These are phyloP conservation scores for Yamadazyma membranifaciens DNA, from an alignment of 1,139 yeast genomes.

Conservation along the genomic window DNA sequence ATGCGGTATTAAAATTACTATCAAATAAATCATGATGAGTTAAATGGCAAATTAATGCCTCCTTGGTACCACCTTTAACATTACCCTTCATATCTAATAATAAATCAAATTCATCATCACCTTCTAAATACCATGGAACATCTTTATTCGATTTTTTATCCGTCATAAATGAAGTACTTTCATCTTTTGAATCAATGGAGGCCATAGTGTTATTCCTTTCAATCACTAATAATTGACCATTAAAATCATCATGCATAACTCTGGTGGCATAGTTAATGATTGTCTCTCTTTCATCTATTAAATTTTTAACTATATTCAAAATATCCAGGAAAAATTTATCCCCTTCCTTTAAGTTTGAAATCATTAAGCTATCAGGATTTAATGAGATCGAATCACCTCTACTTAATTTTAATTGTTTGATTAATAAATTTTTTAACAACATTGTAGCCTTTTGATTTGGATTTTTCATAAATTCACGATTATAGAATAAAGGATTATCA, in stretches of 20 bases:
- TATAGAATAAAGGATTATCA: conserved; percentile 40
- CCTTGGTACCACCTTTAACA: conserved; percentile 83
- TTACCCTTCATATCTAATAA: conserved; percentile 71
- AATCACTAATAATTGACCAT: conserved; percentile 57
- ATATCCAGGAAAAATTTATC: conserved; percentile 44
- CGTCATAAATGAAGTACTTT: conserved; percentile 34
- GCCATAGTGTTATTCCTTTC: conserved; percentile 60
- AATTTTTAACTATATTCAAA: conserved; percentile 48
- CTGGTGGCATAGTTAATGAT: conserved; percentile 71
- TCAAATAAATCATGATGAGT: conserved; percentile 77
- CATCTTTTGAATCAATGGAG: conserved; percentile 33
- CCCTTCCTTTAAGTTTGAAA: conserved; percentile 46
- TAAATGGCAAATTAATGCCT: conserved; percentile 77
- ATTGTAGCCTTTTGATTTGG: conserved; percentile 54
- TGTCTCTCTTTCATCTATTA: conserved; percentile 69
- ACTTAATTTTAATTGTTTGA: conserved; percentile 39
- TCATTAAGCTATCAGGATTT: conserved; percentile 48
- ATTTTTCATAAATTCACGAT: conserved; percentile 35
- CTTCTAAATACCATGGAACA: conserved; percentile 78
- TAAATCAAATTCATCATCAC: conserved; percentile 73
- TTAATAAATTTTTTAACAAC: conserved; percentile 43
- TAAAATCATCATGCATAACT: conserved; percentile 72
- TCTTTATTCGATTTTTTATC: conserved; percentile 37
- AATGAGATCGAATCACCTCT: conserved; percentile 46
- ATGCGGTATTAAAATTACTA: conserved; percentile 65